Percentiles rank a stretch among this genome's conserved stretches.
Conservation (phyloP, 2,329 filamentous ascomycete genomes). For the Colletotrichum sp. region DNA sequence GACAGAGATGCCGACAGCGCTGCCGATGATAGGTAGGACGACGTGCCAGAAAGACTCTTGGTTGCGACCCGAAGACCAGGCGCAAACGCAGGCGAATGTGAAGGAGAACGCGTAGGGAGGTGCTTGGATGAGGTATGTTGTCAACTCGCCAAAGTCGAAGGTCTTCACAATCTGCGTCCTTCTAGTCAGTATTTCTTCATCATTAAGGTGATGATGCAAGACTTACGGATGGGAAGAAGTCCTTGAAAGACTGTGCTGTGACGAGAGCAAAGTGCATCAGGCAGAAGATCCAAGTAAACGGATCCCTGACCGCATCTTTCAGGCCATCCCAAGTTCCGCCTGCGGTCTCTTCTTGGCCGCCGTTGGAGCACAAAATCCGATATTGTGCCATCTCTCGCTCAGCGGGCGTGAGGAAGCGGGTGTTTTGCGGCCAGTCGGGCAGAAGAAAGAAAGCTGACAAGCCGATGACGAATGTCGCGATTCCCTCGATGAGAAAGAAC, state of each 20-base stretch:
- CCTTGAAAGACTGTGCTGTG: slow-evolving; percentile 44
- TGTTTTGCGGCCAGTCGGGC: slow-evolving; percentile 42
- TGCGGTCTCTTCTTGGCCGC: slow-evolving; percentile 36
- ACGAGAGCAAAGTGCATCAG: slow-evolving; percentile 48
- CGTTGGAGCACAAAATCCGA: slow-evolving; percentile 37
- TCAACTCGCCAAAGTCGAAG: slow-evolving; percentile 29
- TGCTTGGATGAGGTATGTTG: slow-evolving; percentile 43
- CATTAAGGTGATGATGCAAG: too few species aligned
- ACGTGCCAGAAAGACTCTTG: slow-evolving; percentile 45
- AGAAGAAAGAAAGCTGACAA: slow-evolving; percentile 38
- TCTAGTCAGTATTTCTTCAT: too few species aligned
- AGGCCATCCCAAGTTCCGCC: slow-evolving; percentile 42
- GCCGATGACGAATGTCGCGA: slow-evolving; percentile 37
- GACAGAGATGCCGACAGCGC: slow-evolving; percentile 43
- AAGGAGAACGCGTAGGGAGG: slow-evolving; percentile 46
- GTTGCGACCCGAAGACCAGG: slow-evolving; percentile 38
- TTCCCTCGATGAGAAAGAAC: slow-evolving; percentile 50
- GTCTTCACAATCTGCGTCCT: slow-evolving; percentile 28
- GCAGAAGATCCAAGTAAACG: slow-evolving; percentile 44
- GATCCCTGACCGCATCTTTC: slow-evolving; percentile 35
- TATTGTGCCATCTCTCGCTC: slow-evolving; percentile 44
- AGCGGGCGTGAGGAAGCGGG: slow-evolving; percentile 41
- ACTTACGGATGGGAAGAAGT: slow-evolving; percentile 44
- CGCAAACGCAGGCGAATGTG: slow-evolving; percentile 36
- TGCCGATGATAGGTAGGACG: slow-evolving; percentile 33